Conservation (phyloP, 176 grass and related monocot genomes). For the Cocos nucifera region DNA sequence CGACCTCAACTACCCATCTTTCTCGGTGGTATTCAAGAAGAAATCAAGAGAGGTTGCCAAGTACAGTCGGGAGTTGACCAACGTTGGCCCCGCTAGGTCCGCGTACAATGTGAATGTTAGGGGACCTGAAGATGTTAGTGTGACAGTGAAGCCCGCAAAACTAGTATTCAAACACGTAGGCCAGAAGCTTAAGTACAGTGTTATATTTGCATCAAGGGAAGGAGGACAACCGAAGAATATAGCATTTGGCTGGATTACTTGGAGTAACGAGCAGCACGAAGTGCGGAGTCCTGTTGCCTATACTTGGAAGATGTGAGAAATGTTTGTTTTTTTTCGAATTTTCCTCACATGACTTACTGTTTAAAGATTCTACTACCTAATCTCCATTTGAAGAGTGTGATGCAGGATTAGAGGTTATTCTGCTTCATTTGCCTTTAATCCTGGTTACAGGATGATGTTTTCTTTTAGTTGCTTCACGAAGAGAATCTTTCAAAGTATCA, state of each 20-base stretch:
- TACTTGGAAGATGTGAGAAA: slow-evolving; percentile 70
- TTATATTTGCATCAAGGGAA: slow-evolving; percentile 51
- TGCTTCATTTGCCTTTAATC: neutral
- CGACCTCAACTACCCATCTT: slow-evolving; percentile 90
- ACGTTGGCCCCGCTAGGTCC: slow-evolving; percentile 43
- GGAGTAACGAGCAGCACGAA: slow-evolving; percentile 43
- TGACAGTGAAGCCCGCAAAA: slow-evolving; percentile 44
- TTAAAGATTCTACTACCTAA: slow-evolving; percentile 4
- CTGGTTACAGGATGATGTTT: neutral
- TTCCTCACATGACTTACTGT: neutral
- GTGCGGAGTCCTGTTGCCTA: slow-evolving; percentile 57
- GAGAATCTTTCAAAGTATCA: slow-evolving; percentile 62
- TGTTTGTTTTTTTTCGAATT: neutral
- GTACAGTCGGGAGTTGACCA: slow-evolving; percentile 74
- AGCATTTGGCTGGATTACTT: slow-evolving; percentile 79
- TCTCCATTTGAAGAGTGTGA: slow-evolving; percentile 23
- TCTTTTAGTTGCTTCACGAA: slow-evolving; percentile 52
- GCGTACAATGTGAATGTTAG: slow-evolving; percentile 59
- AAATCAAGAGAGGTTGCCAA: slow-evolving; percentile 26
- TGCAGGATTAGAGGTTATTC: neutral
- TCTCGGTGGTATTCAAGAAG: slow-evolving; percentile 60
- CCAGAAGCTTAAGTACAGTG: slow-evolving; percentile 65
- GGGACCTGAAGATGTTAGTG: slow-evolving; percentile 33
- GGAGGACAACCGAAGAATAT: slow-evolving; percentile 8
- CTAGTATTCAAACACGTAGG: slow-evolving; percentile 57